Conservation (phyloP, 176 grass and related monocot species). For the Neostapfia colusana region DNA sequence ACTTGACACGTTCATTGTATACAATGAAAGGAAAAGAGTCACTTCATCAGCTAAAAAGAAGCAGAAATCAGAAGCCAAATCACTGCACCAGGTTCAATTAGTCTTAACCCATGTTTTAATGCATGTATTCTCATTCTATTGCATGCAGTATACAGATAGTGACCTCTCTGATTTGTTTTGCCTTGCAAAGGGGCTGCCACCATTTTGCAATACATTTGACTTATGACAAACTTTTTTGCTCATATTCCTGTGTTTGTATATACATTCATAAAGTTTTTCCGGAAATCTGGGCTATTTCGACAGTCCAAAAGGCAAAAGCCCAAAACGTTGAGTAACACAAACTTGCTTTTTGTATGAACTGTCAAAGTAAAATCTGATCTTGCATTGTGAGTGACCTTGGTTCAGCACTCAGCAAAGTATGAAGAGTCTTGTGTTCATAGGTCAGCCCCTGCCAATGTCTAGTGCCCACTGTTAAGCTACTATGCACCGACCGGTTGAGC, state of each 20-base stretch:
- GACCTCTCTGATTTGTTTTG: background rate
- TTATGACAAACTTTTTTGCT: background rate
- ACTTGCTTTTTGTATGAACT: conserved; percentile 24
- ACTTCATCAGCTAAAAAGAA: conserved; percentile 99
- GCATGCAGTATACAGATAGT: background rate
- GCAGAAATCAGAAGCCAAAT: conserved; percentile 74
- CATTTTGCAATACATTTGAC: no score
- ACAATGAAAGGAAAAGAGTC: conserved; percentile 93
- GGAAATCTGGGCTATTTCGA: background rate
- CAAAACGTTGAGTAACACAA: conserved; percentile 4
- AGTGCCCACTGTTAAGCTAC: no score
- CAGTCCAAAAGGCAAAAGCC: background rate
- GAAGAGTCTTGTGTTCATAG: conserved; percentile 12
- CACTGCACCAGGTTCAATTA: conserved; percentile 77
- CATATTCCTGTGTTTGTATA: background rate
- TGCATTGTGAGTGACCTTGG: background rate
- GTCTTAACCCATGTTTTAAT: background rate
- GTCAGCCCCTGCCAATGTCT: background rate
- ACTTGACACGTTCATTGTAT: conserved; percentile 89
- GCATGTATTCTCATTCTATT: conserved; percentile 12
- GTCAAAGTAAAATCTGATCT: background rate
- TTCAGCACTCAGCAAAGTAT: background rate
- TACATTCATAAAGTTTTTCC: conserved; percentile 14
- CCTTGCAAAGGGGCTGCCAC: background rate
- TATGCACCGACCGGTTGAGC: no score